Percentiles rank a stretch among this genome's conserved stretches.
phyloP scores from a whole-genome alignment of 176 grass and related monocot genomes.

The Triticum timopheevii region DNA sequence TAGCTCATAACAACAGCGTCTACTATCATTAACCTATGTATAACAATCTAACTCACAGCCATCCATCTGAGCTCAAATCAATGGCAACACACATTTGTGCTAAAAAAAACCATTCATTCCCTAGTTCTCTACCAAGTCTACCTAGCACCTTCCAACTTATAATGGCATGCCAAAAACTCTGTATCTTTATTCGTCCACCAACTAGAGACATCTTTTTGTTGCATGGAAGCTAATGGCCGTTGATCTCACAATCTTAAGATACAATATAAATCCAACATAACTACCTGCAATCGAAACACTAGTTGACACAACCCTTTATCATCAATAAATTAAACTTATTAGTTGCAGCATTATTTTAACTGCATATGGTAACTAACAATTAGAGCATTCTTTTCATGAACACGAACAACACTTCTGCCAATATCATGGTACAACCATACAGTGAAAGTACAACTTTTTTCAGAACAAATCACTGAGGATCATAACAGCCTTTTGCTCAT shows the following conservation, averaged over 20 bases:
- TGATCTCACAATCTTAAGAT: not conserved
- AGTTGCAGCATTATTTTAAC: not conserved
- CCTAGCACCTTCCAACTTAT: not conserved
- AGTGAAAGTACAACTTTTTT: not conserved
- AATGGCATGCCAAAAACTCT: not conserved
- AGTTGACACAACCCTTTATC: not conserved
- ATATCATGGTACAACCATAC: slow-evolving; percentile 8
- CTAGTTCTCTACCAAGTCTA: not conserved
- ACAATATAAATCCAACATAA: not conserved
- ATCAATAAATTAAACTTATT: not conserved
- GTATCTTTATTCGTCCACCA: not conserved
- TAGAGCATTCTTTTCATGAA: not conserved
- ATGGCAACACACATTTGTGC: not conserved
- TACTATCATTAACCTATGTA: not conserved
- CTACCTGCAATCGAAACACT: not conserved
- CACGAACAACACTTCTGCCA: not conserved
- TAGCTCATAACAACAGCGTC: not conserved
- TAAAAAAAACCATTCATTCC: not conserved
- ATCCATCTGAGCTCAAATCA: slow-evolving; percentile 11
- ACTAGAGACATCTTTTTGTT: not conserved
- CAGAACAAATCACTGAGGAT: not conserved
- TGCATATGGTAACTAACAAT: not conserved
- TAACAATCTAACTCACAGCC: not conserved
- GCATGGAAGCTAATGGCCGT: not conserved
- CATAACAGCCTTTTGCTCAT: not conserved